Evolutionary conservation across 2,329 filamentous ascomycete genomes (phyloP).

Genomic region (Aspergillus neoniger): DNA sequence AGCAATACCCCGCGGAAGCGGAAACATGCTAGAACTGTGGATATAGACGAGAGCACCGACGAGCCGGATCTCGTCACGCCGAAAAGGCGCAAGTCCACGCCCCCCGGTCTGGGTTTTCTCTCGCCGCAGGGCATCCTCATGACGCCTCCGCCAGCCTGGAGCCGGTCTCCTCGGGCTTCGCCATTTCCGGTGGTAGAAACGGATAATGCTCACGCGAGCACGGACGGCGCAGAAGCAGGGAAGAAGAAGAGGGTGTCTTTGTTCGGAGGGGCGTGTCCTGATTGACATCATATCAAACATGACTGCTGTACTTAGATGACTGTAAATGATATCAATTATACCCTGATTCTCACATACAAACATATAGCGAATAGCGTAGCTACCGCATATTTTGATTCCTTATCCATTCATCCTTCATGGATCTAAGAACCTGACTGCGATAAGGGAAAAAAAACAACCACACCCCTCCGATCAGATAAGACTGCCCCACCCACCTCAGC

Average conservation of each 20-base stretch:
- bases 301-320: background rate
- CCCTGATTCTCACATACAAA: background rate
- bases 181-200: background rate
- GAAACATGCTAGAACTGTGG: slow-evolving; percentile 1
- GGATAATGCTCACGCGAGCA: background rate
- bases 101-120: slow-evolving; percentile 12
- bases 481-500: background rate
- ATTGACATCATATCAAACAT: background rate
- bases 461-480: background rate
- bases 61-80: slow-evolving; percentile 14
- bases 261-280: background rate
- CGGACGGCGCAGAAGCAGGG: background rate
- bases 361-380: background rate
- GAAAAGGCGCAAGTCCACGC: slow-evolving; percentile 19
- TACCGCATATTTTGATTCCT: background rate
- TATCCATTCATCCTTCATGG: no score
- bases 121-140: slow-evolving; percentile 24
- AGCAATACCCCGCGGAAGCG: slow-evolving; percentile 15
- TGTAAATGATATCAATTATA: background rate
- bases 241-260: slow-evolving; percentile 12
- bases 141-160: slow-evolving; percentile 12
- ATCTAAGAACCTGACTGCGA: background rate
- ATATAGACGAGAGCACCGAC: slow-evolving; percentile 2
- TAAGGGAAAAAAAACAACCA: background rate
- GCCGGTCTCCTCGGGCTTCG: slow-evolving; percentile 5